These are phyloP conservation scores for Trichoderma harzianum DNA, from an alignment of 2,329 filamentous ascomycete species.

Conservation along the genomic window DNA sequence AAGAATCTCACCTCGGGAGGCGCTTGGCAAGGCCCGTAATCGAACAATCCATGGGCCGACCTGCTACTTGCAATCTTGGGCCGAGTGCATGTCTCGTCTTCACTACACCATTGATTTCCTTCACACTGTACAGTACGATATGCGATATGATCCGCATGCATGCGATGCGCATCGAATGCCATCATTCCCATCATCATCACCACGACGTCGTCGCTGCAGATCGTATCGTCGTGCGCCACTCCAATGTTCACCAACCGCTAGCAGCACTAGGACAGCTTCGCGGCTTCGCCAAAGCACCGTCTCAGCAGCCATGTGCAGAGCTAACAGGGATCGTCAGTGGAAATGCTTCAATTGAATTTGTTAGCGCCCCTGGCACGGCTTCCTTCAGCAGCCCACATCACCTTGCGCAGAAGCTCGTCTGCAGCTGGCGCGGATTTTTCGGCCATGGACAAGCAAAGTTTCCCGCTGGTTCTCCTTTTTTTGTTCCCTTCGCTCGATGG, in stretches of 20 bases:
- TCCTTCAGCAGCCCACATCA: background rate
- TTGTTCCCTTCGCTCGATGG: background rate
- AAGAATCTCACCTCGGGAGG: conserved; percentile 6
- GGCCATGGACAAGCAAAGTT: background rate
- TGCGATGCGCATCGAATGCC: background rate
- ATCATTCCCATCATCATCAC: conserved; percentile 12
- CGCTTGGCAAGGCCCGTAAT: conserved; percentile 2
- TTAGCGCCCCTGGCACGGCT: background rate
- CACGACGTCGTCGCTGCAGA: conserved; percentile 11
- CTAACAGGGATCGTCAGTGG: conserved; percentile 8
- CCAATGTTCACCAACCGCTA: background rate
- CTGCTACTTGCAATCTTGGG: background rate
- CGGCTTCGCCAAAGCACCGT: background rate
- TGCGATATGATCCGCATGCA: background rate
- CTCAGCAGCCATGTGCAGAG: background rate
- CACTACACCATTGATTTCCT: background rate
- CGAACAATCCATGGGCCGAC: conserved; percentile 6
- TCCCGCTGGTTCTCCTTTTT: background rate
- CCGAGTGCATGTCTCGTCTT: background rate
- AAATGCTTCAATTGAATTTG: conserved; percentile 16
- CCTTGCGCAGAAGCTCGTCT: background rate
- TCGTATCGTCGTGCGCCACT: conserved; percentile 11
- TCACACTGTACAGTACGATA: background rate
- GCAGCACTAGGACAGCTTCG: background rate
- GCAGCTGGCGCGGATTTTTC: background rate